These are phyloP conservation scores for Conticribra guillardii DNA, from an alignment of 108 stramenopile species.

Conservation along the genomic window DNA sequence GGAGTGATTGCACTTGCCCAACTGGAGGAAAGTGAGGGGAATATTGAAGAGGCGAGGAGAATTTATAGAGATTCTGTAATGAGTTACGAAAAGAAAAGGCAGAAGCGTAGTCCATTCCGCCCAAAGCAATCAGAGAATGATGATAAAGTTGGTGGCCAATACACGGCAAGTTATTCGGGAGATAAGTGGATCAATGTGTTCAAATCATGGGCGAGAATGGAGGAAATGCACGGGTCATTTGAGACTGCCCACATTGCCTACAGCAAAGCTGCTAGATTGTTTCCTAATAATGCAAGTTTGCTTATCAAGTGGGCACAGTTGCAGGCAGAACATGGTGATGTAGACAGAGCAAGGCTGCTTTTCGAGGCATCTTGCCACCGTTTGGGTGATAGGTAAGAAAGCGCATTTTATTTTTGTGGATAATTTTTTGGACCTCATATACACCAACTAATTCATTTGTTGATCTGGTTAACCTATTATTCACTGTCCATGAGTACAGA, in stretches of 20 bases:
- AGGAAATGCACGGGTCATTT: conserved; percentile 65
- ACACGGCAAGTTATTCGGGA: conserved; percentile 59
- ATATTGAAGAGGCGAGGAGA: conserved; percentile 61
- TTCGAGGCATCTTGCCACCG: conserved; percentile 63
- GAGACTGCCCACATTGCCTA: conserved; percentile 65
- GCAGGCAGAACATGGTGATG: conserved; percentile 38
- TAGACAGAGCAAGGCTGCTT: conserved; percentile 49
- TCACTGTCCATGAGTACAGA: too few relatives aligned
- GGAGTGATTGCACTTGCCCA: conserved; percentile 77
- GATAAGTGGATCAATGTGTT: conserved; percentile 82
- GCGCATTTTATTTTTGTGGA: background rate
- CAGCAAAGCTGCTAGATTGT: conserved; percentile 59
- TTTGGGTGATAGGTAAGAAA: conserved; percentile 22
- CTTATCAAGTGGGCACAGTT: conserved; percentile 70
- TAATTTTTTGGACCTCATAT: background rate
- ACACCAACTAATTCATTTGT: background rate
- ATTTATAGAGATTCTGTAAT: conserved; percentile 54
- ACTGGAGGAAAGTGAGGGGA: conserved; percentile 75
- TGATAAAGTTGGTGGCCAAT: conserved; percentile 12
- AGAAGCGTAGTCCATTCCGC: background rate
- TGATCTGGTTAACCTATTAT: too few relatives aligned
- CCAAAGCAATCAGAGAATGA: background rate
- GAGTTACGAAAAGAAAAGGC: conserved; percentile 36
- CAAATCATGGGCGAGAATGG: conserved; percentile 77
- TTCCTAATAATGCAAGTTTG: conserved; percentile 53